A percentile compares a stretch with the other conserved stretches of the same genome.
Conservation (phyloP, 208 protist species). For the Angomonas deanei region DNA sequence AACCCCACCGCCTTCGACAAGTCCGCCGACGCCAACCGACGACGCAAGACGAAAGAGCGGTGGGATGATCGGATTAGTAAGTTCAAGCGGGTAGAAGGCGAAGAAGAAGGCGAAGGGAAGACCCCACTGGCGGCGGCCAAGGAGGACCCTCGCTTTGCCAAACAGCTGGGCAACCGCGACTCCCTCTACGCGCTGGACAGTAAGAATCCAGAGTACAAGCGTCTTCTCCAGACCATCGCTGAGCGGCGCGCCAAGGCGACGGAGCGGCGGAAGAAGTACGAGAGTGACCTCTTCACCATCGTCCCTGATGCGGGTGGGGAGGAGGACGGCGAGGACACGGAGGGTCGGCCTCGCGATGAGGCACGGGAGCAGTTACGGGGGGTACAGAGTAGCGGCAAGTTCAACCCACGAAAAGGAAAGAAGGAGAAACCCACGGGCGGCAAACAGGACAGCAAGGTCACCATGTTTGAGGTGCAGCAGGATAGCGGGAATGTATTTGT, state of each 20-base stretch:
- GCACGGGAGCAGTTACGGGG: conserved; percentile 53
- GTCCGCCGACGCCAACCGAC: conserved; percentile 52
- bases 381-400: conserved; percentile 74
- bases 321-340: not conserved
- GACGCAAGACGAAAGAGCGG: conserved; percentile 47
- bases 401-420: conserved; percentile 4
- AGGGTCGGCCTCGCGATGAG: conserved; percentile 3
- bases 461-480: conserved; percentile 66
- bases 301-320: conserved; percentile 45
- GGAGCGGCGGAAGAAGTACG: conserved; percentile 60
- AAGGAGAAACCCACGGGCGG: conserved; percentile 1
- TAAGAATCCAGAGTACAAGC: conserved; percentile 75
- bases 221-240: conserved; percentile 72
- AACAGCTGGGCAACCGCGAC: conserved; percentile 40
- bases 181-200: conserved; percentile 64
- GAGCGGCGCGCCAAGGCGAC: conserved; percentile 65
- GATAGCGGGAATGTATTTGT: conserved; percentile 42
- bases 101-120: conserved; percentile 6
- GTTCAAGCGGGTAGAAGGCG: conserved; percentile 47
- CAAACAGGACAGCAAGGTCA: conserved; percentile 31
- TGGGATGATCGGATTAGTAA: conserved; percentile 82
- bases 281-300: conserved; percentile 70
- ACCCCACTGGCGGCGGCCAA: not conserved
- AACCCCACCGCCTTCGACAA: conserved; percentile 90
- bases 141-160: conserved; percentile 71